A percentile compares a stretch with the other conserved stretches of the same genome.
Conservation (phyloP, 164 flowering plant species). For the Annona squamosa region DNA sequence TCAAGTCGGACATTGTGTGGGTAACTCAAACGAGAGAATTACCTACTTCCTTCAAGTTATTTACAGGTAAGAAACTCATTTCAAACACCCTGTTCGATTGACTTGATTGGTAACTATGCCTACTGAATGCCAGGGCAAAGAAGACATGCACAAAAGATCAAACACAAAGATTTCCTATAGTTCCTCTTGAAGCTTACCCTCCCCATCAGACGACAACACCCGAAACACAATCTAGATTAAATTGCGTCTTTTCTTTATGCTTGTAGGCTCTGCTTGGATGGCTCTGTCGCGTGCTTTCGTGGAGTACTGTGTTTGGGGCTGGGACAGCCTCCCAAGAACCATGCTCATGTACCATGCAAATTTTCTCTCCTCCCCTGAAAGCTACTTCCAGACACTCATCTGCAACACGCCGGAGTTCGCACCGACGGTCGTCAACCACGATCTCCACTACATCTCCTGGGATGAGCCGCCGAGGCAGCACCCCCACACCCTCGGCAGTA, state of each 20-base stretch:
- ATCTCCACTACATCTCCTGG: conserved; percentile 76
- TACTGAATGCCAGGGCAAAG: too few relatives aligned
- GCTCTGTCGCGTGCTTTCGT: conserved; percentile 58
- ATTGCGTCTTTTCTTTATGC: neutral
- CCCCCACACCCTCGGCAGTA: conserved; percentile 48
- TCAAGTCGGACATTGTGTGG: conserved; percentile 56
- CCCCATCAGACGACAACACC: neutral
- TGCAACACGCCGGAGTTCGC: conserved; percentile 61
- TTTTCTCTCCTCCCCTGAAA: conserved; percentile 76
- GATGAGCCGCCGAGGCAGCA: conserved; percentile 71
- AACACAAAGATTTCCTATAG: neutral
- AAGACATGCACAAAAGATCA: too few relatives aligned
- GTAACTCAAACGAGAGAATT: conserved; percentile 44
- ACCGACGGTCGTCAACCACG: conserved; percentile 51
- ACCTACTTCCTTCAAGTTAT: conserved; percentile 74
- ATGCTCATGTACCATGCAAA: conserved; percentile 8
- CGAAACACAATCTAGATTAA: too few relatives aligned
- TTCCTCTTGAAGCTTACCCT: neutral
- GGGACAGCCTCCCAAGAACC: conserved; percentile 74
- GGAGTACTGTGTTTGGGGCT: conserved; percentile 64
- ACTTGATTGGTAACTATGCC: too few relatives aligned
- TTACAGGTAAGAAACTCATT: conserved; percentile 48
- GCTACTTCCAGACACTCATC: conserved; percentile 70
- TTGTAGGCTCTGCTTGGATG: conserved; percentile 84
- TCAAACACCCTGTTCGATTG: neutral